Conservation (phyloP, 148 eudicot genomes). For the Heliosperma pusillum region DNA sequence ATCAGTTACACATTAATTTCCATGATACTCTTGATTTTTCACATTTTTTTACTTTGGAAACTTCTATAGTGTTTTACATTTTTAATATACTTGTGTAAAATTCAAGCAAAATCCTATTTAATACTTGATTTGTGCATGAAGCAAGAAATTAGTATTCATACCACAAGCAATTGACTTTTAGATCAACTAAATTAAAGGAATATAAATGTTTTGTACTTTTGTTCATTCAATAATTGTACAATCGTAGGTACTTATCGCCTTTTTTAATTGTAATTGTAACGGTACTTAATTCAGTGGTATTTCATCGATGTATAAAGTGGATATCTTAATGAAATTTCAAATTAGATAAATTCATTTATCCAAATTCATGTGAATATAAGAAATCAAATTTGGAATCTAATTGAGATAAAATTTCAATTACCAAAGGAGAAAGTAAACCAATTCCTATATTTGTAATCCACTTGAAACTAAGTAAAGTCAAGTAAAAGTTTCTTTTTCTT, state of each 20-base stretch:
- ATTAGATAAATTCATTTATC: too few species aligned
- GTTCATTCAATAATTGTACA: too few species aligned
- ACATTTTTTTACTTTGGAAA: not conserved
- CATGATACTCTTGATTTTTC: not conserved
- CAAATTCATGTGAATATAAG: too few species aligned
- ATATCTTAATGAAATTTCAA: too few species aligned
- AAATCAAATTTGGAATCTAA: too few species aligned
- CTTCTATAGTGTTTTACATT: not conserved
- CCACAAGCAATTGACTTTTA: not conserved
- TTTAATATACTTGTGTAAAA: too few species aligned
- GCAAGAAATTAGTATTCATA: not conserved
- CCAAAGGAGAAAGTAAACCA: not conserved
- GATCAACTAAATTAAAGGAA: not conserved
- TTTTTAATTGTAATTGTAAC: too few species aligned
- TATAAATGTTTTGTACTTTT: not conserved
- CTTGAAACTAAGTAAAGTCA: not conserved
- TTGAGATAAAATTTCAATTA: too few species aligned
- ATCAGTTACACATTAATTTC: not conserved
- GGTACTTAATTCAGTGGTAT: too few species aligned
- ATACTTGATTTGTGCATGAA: not conserved
- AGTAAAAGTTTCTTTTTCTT: not conserved
- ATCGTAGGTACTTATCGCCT: too few species aligned
- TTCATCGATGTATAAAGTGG: too few species aligned
- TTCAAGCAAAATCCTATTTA: not conserved
- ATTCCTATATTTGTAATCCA: not conserved